Evolutionary conservation across 441 rosid species (phyloP).

Genomic region (Flueggea neowawraea): DNA sequence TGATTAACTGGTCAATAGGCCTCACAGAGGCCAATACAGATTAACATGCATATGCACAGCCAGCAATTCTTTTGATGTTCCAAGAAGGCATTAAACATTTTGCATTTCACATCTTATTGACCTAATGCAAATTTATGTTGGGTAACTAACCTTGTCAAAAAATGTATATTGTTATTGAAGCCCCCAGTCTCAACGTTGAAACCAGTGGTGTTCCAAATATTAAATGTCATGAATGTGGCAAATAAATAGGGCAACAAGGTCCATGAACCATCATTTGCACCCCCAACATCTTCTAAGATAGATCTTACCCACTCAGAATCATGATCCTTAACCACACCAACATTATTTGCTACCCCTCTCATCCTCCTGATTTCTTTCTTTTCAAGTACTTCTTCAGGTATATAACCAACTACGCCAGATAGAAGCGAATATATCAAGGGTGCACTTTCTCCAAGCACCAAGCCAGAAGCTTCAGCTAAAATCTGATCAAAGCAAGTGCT

Average conservation of each 20-base stretch:
- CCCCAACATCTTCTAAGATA: slow-evolving; percentile 90
- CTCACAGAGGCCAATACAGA: no score
- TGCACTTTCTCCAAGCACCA: slow-evolving; percentile 85
- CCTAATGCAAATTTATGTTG: background rate
- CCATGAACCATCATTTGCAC: slow-evolving; percentile 97
- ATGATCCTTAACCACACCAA: slow-evolving; percentile 64
- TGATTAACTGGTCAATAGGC: no score
- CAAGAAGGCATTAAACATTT: slow-evolving; percentile 1
- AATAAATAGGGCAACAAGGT: slow-evolving; percentile 90
- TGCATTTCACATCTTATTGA: background rate
- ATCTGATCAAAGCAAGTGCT: slow-evolving; percentile 91
- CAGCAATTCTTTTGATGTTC: background rate
- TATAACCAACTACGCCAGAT: slow-evolving; percentile 69
- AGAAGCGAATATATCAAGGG: slow-evolving; percentile 84
- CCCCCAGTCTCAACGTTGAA: slow-evolving; percentile 97
- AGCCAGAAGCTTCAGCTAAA: slow-evolving; percentile 93
- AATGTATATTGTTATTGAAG: slow-evolving; percentile 93
- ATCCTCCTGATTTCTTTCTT: slow-evolving; percentile 85
- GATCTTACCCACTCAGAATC: slow-evolving; percentile 96
- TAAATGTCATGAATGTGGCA: slow-evolving; percentile 87
- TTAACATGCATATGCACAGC: background rate
- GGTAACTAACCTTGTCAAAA: slow-evolving; percentile 77
- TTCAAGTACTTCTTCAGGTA: slow-evolving; percentile 88
- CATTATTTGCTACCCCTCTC: slow-evolving; percentile 69
- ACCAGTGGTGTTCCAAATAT: slow-evolving; percentile 85